A percentile compares a stretch with the other conserved stretches of the same genome.
Conservation (phyloP, 169 alveolate genomes). For the Plasmodium falciparum region DNA sequence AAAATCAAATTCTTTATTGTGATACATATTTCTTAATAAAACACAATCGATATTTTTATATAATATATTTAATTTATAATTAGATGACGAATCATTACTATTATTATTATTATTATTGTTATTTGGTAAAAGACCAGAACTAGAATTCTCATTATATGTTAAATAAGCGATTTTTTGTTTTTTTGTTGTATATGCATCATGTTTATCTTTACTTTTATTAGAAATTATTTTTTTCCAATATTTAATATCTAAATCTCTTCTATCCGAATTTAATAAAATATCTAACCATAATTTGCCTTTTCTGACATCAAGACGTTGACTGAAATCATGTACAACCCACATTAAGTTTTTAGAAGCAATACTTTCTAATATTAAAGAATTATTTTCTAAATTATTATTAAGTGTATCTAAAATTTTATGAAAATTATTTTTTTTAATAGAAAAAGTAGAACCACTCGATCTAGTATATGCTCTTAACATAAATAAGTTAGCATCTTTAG, state of each 20-base stretch:
- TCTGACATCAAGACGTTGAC: slow-evolving; percentile 75
- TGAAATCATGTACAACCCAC: slow-evolving; percentile 78
- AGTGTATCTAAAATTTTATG: slow-evolving; percentile 59
- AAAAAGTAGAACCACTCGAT: slow-evolving; percentile 76
- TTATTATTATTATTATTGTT: neutral
- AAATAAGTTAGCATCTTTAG: slow-evolving; percentile 77
- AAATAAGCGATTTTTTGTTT: slow-evolving; percentile 67
- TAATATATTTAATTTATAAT: slow-evolving; percentile 49
- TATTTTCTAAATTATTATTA: slow-evolving; percentile 45
- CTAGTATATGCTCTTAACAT: slow-evolving; percentile 77
- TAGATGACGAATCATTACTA: slow-evolving; percentile 34
- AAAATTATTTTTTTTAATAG: slow-evolving; percentile 75
- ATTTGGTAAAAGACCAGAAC: neutral
- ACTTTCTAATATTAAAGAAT: slow-evolving; percentile 74
- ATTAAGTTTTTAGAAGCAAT: slow-evolving; percentile 74
- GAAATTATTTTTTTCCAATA: slow-evolving; percentile 76
- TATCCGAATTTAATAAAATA: slow-evolving; percentile 69
- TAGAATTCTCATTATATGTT: slow-evolving; percentile 8
- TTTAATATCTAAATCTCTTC: slow-evolving; percentile 76
- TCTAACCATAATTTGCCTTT: slow-evolving; percentile 74
- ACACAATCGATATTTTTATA: slow-evolving; percentile 75
- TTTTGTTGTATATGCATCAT: slow-evolving; percentile 75
- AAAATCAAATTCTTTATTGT: slow-evolving; percentile 71
- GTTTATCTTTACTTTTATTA: slow-evolving; percentile 71
- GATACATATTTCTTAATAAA: slow-evolving; percentile 66